Base-by-base conservation (phyloP, 2,329 filamentous ascomycete genomes). In the Botrytis pseudocinerea region DNA sequence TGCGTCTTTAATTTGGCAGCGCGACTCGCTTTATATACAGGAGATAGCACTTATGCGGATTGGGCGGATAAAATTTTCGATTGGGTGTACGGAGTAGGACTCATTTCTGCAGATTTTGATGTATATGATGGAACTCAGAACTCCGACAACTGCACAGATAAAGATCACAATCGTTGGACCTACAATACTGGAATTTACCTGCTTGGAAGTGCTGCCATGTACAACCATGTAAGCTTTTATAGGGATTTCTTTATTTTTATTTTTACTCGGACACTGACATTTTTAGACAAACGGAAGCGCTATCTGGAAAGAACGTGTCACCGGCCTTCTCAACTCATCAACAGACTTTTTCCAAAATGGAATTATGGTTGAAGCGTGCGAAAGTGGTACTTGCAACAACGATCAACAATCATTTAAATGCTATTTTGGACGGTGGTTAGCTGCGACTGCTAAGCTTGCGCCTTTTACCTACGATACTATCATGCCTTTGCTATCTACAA, bases 41-140 rank as follows among this genome's bases (percentile, higher is more conserved):
- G 89, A n/a, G 95, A 96, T 78, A 78, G 84, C 42, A 91, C 91
- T 0, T 97, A 97, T 80, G 86, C 88, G 2, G 87, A 93, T 5
- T 94, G 92, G 92, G 93, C 93, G 0, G 87, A 89, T 32, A 89
- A 84, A 75, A 87, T 88, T 1, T 97, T 93, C 84, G 85, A 93
- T 69, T 93, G 91, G 91, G 89, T 90, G 80, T 80, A 81, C 4
- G 80, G 78, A 12, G 83, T 89, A 42, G 84, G 87, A 1, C 85
- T 93, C 73, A 87, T 93, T 75, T 85, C 88, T 77, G 80, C 85
- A 20, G 83, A 86, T 2, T 85, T 86, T 60, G 73, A 69, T 20
- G 83, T 92, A 25, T 91, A 85, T 76, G 91, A 91, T 76, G 90
- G 90, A 51, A 86, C 85, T 12, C 84, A 88, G 70, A 85, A 72